phyloP scores from a whole-genome alignment of 768 basidiomycete genomes.

The Collybiopsis luxurians region DNA sequence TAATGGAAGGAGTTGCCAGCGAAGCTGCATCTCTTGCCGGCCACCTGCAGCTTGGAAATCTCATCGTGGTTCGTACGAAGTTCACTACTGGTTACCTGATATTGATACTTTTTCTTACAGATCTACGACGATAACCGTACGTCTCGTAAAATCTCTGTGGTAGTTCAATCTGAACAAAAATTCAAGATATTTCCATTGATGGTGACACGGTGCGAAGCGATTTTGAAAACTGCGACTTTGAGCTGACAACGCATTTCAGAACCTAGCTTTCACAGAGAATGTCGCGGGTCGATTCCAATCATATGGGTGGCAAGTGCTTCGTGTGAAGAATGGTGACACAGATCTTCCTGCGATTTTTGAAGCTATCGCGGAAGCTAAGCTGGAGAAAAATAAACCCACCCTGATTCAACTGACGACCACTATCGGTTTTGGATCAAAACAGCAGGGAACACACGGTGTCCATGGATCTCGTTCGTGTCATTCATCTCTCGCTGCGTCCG shows the following conservation, averaged over 20 bases:
- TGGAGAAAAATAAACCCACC: conserved; percentile 80
- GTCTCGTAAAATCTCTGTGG: conserved; percentile 2
- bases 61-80: conserved; percentile 70
- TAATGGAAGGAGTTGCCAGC: conserved; percentile 95
- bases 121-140: conserved; percentile 95
- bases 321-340: conserved; percentile 78
- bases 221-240: no score
- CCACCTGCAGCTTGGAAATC: conserved; percentile 89
- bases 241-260: no score
- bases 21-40: conserved; percentile 93
- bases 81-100: background rate
- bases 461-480: conserved; percentile 92
- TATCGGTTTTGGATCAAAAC: conserved; percentile 92
- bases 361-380: conserved; percentile 75
- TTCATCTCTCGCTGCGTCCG: no score
- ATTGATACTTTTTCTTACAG: no score
- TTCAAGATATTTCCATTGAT: conserved; percentile 90
- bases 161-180: conserved; percentile 3
- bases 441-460: conserved; percentile 91
- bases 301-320: conserved; percentile 93
- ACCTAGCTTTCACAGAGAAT: conserved; percentile 91
- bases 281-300: conserved; percentile 84
- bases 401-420: conserved; percentile 85
- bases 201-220: conserved; percentile 92
- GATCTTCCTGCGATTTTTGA: conserved; percentile 76